A percentile compares a stretch with the other conserved stretches of the same genome.
phyloP scores from a whole-genome alignment of 2,329 filamentous ascomycete species.

The Cladosporium sp. region DNA sequence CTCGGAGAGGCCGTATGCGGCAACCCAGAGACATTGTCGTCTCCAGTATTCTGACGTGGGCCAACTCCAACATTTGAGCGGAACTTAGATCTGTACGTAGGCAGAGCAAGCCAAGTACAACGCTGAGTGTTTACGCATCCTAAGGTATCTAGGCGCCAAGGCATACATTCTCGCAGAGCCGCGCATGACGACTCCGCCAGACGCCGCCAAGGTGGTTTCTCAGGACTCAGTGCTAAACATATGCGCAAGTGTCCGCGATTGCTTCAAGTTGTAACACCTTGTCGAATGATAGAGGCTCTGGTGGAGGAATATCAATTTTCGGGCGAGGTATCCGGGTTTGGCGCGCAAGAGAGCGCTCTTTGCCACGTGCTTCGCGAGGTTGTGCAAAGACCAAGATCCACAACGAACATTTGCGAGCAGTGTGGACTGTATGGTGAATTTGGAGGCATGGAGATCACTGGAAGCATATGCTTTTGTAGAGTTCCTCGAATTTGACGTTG shows the following conservation, averaged over 20 bases:
- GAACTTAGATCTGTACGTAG: conserved; percentile 6
- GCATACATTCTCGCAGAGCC: conserved; percentile 16
- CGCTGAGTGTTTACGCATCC: conserved; percentile 22
- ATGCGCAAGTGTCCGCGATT: background rate
- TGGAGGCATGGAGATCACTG: background rate
- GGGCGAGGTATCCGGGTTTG: background rate
- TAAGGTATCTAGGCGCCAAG: conserved; percentile 22
- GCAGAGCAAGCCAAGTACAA: conserved; percentile 17
- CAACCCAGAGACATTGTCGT: conserved; percentile 15
- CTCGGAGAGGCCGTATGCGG: conserved; percentile 20
- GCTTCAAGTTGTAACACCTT: background rate
- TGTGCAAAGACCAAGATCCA: background rate
- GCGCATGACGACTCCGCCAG: background rate
- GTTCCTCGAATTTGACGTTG: background rate
- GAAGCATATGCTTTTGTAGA: background rate
- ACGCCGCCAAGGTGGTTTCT: conserved; percentile 10
- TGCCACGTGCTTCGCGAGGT: background rate
- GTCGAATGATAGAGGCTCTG: background rate
- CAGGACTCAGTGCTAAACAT: background rate
- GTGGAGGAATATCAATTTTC: conserved; percentile 1
- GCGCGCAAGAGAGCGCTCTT: background rate
- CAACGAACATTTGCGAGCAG: background rate
- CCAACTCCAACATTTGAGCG: conserved; percentile 12
- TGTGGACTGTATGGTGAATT: background rate
- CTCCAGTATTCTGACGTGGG: conserved; percentile 21